These are phyloP conservation scores for Leishmania aethiopica DNA, from an alignment of 208 protist genomes.

Conservation along the genomic window DNA sequence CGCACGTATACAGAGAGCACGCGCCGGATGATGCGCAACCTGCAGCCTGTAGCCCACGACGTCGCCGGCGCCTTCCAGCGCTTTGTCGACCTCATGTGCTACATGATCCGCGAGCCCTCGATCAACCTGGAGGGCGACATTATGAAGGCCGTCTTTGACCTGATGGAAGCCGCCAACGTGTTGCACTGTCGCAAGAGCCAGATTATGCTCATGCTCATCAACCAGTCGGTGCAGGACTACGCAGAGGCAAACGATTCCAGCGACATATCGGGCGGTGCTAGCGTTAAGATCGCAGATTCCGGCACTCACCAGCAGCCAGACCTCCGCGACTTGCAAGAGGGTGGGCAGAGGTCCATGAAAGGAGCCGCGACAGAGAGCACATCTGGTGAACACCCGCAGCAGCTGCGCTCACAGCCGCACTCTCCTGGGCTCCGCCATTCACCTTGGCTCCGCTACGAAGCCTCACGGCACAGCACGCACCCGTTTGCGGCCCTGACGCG, in stretches of 20 bases:
- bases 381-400: not conserved
- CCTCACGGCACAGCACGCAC: not conserved
- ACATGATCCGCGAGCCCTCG: slow-evolving; percentile 64
- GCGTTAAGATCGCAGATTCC: not conserved
- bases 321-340: not conserved
- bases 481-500: not conserved
- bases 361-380: not conserved
- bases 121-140: slow-evolving; percentile 76
- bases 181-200: slow-evolving; percentile 80
- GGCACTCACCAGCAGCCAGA: not conserved
- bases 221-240: slow-evolving; percentile 49
- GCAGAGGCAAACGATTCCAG: slow-evolving; percentile 3
- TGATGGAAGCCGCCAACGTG: slow-evolving; percentile 60
- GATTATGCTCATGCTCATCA: slow-evolving; percentile 83
- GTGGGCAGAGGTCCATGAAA: not conserved
- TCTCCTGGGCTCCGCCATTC: not conserved
- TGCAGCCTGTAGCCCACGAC: slow-evolving; percentile 72
- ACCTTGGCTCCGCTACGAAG: not conserved
- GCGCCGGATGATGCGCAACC: slow-evolving; percentile 56
- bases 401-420: not conserved
- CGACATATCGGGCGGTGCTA: not conserved
- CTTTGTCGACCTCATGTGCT: slow-evolving; percentile 69
- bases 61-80: slow-evolving; percentile 58
- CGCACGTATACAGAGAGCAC: slow-evolving; percentile 45
- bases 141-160: slow-evolving; percentile 70